These are phyloP conservation scores for Trichophaea hybrida DNA, from an alignment of 2,329 filamentous ascomycete species.

Conservation along the genomic window DNA sequence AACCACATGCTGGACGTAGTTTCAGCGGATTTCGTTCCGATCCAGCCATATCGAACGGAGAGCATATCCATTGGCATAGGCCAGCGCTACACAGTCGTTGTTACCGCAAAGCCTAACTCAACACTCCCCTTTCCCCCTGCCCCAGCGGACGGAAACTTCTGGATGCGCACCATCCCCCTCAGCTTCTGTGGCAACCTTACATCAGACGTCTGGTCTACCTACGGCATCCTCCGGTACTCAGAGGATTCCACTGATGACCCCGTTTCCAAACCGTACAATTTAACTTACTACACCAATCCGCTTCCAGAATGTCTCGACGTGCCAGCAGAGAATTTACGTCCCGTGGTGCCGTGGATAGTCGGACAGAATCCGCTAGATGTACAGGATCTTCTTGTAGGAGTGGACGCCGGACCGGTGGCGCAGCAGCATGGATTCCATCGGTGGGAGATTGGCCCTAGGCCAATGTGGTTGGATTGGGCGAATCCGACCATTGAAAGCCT, in stretches of 20 bases:
- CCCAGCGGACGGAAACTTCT: slow-evolving; percentile 20
- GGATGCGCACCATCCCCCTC: slow-evolving; percentile 25
- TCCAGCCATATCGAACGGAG: slow-evolving; percentile 48
- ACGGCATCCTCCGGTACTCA: slow-evolving; percentile 27
- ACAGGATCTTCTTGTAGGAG: slow-evolving; percentile 4
- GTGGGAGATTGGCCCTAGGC: slow-evolving; percentile 26
- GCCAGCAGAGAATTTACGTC: slow-evolving; percentile 24
- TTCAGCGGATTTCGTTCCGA: slow-evolving; percentile 47
- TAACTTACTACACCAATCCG: slow-evolving; percentile 2
- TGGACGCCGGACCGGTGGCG: slow-evolving; percentile 16
- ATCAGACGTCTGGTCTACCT: background rate
- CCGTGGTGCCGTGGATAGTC: slow-evolving; percentile 25
- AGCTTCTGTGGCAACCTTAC: background rate
- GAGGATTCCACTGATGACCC: slow-evolving; percentile 5
- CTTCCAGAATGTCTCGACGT: slow-evolving; percentile 26
- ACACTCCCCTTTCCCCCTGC: background rate
- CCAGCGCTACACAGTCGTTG: slow-evolving; percentile 36
- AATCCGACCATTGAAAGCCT: slow-evolving; percentile 18
- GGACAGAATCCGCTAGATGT: slow-evolving; percentile 11
- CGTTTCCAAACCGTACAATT: background rate
- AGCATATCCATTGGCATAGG: slow-evolving; percentile 44
- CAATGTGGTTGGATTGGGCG: slow-evolving; percentile 26
- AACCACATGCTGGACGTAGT: slow-evolving; percentile 50
- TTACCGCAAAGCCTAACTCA: slow-evolving; percentile 30
- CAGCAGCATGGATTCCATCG: slow-evolving; percentile 4